Base-by-base conservation (phyloP, 768 basidiomycete species). In the Rhodotorula taiwanensis region DNA sequence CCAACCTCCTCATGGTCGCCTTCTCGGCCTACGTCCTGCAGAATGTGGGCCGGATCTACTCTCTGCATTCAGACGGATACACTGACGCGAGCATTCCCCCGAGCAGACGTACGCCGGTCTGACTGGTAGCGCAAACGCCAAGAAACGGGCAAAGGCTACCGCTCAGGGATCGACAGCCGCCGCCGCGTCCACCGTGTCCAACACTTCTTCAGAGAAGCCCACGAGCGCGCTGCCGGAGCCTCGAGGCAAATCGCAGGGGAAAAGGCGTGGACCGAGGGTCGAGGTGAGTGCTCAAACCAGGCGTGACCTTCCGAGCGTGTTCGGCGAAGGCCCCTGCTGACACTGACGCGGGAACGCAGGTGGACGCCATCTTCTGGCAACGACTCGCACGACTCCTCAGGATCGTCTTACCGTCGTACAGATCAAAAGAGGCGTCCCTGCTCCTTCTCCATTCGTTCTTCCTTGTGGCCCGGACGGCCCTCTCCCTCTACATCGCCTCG, bases 401-500 rank as follows among this genome's bases (percentile, higher is more conserved):
- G 25, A 95, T 98, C 52, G 87, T 93, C 27, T 89, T 97, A 58
- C 94, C 93, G 6, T 81, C 86, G 47, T 75, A 89, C 58, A 83
- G 83, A 47, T 89, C 88, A 13, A 89, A 90, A 69, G 93, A 97
- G 75, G 89, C 91, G 0, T 76, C 88, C 56, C 82, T 98, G 53
- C 81, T 99, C 21, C 77, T 84, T 49, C 86, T 89, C 81, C 93
- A 98, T 76, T 89, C 91, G 20, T 84, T 85, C 72, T 80, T 99
- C 60, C 82, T 99, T 57, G 80, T 98, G 20, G 86, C 89, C 68
- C 79, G 94, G 70, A 98, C 94, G 6, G 85, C 88, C 3, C 86
- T 98, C 50, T 93, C 89, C 21, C 79, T 99, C 23, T 97, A 95
- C 73, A 91, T 99, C 52, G 94, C 94, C 10, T 83, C 87, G 27